Evolutionary conservation across 106 monocot genomes (phyloP).

Genomic region (Platanthera zijinensis): DNA sequence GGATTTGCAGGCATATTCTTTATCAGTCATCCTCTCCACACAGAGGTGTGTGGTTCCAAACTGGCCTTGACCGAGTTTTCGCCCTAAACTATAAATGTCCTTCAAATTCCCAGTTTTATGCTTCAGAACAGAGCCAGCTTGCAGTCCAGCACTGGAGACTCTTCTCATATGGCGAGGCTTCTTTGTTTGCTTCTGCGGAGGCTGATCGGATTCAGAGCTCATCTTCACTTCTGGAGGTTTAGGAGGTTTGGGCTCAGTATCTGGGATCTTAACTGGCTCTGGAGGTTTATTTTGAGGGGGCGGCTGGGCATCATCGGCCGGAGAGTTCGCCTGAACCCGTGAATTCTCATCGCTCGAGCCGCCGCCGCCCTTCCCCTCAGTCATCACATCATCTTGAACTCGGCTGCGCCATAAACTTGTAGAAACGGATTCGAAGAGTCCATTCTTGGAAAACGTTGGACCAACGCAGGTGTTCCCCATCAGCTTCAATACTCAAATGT

Average conservation of each 20-base stretch:
- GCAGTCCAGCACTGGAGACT: slow-evolving; percentile 9
- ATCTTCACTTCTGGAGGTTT: not conserved
- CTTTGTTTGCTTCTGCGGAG: not conserved
- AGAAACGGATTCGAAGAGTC: slow-evolving; percentile 24
- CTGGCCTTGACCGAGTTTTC: slow-evolving; percentile 34
- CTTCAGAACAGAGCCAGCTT: slow-evolving; percentile 16
- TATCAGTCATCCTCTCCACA: slow-evolving; percentile 25
- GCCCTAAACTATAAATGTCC: slow-evolving; percentile 28
- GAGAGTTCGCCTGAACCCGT: not conserved
- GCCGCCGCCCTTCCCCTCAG: not conserved
- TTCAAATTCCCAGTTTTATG: slow-evolving; percentile 26
- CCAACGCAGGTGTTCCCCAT: slow-evolving; percentile 39
- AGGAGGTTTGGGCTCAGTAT: not conserved
- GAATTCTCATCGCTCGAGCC: not conserved
- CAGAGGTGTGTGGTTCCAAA: slow-evolving; percentile 38
- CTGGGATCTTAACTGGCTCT: slow-evolving; percentile 19
- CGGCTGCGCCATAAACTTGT: slow-evolving; percentile 10
- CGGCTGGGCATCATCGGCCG: not conserved
- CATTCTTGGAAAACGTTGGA: slow-evolving; percentile 20
- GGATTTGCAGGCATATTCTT: slow-evolving; percentile 34
- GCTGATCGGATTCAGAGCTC: not conserved
- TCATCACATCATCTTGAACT: not conserved
- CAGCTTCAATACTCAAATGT: not conserved
- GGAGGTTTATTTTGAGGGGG: slow-evolving; percentile 17
- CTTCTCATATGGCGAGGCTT: slow-evolving; percentile 12